A percentile compares a stretch with the other conserved stretches of the same genome.
Evolutionary conservation across 768 basidiomycete species (phyloP).

Genomic region (Clitopilus passeckerianus): DNA sequence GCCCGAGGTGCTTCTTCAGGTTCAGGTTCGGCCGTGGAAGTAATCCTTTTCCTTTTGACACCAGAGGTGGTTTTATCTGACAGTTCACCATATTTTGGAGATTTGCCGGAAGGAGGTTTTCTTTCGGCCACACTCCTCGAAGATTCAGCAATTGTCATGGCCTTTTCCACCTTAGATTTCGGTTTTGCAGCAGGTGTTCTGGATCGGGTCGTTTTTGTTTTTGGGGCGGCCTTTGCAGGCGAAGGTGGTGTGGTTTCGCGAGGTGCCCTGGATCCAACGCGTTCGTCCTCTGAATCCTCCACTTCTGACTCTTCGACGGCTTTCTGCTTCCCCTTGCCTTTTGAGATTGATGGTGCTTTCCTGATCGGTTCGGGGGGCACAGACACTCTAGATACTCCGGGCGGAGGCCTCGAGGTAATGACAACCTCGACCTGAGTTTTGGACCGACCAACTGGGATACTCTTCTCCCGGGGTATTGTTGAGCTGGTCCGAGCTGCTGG

Average conservation of each 20-base stretch:
- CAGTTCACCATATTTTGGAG: background rate
- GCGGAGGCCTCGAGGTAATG: slow-evolving; percentile 1
- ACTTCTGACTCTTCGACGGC: slow-evolving; percentile 4
- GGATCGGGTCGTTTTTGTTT: background rate
- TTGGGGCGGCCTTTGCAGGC: background rate
- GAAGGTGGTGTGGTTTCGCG: background rate
- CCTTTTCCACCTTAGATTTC: too few species aligned
- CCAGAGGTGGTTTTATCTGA: background rate
- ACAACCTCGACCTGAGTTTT: slow-evolving; percentile 11
- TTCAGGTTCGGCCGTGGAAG: background rate
- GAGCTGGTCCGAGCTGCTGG: background rate
- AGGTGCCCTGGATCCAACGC: background rate
- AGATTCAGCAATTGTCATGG: background rate
- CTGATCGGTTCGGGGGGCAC: background rate
- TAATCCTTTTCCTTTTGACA: background rate
- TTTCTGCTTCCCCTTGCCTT: slow-evolving; percentile 12
- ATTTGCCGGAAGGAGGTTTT: background rate
- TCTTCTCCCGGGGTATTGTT: background rate
- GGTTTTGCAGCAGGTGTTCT: too few species aligned
- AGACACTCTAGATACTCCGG: background rate
- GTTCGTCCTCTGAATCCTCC: background rate
- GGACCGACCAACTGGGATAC: background rate
- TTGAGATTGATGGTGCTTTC: background rate
- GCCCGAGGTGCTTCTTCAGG: background rate
- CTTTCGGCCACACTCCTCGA: background rate